Conservation (phyloP, 73 alveolate species). For the Tetrahymena borealis region DNA sequence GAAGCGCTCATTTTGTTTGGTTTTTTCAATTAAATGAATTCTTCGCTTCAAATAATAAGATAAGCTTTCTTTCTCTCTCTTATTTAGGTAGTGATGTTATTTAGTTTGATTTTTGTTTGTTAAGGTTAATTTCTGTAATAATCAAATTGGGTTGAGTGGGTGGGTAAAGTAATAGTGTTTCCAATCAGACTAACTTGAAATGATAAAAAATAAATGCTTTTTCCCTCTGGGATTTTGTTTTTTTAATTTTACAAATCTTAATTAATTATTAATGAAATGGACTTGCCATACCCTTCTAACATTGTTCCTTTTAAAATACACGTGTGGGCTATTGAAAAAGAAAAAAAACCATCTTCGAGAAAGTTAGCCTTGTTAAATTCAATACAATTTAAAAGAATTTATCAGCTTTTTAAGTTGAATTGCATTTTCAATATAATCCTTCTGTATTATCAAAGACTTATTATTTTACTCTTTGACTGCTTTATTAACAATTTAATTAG, state of each 20-base stretch:
- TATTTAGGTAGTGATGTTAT: background rate
- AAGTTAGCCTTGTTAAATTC: background rate
- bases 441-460: background rate
- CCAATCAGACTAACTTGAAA: background rate
- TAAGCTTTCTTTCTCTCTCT: background rate
- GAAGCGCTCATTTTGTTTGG: background rate
- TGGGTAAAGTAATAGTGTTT: background rate
- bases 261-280: background rate
- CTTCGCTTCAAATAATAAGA: background rate
- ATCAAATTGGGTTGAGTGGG: background rate
- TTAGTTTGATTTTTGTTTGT: background rate
- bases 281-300: background rate
- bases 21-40: background rate
- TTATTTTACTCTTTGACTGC: background rate
- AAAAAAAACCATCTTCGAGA: background rate
- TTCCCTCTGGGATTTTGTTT: conserved; percentile 3
- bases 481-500: background rate
- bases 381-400: background rate
- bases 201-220: background rate
- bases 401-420: too few relatives aligned
- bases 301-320: background rate
- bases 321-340: conserved; percentile 1
- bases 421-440: background rate
- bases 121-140: background rate
- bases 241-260: background rate